phyloP scores from a whole-genome alignment of 1,139 yeast species.

The Yamadazyma diospyri region DNA sequence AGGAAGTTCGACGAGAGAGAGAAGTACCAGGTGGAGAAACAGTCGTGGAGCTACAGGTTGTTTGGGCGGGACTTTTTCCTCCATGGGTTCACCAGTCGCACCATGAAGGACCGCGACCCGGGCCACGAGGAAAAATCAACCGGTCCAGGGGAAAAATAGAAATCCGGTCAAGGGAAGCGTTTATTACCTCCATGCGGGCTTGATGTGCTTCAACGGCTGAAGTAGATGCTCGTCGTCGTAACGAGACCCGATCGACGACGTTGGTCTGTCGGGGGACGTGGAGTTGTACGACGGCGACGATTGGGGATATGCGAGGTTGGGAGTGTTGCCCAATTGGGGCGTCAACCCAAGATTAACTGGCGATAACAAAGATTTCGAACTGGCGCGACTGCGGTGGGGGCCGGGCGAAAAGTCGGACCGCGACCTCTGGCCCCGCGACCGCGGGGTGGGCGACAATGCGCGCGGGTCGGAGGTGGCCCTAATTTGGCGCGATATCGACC shows the following conservation, averaged over 20 bases:
- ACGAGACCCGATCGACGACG: constrained; percentile 33
- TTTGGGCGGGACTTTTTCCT: constrained; percentile 45
- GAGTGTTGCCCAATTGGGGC: constrained; percentile 13
- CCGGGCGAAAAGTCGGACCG: not conserved
- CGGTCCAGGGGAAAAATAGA: not conserved
- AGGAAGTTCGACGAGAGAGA: constrained; percentile 39
- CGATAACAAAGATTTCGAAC: constrained; percentile 8
- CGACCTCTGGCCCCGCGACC: constrained; percentile 4
- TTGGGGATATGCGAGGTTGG: constrained; percentile 13
- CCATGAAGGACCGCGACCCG: constrained; percentile 23
- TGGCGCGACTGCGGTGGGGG: constrained; percentile 1
- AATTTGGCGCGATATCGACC: constrained; percentile 2
- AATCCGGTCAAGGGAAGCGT: not conserved
- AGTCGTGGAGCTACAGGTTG: constrained; percentile 35
- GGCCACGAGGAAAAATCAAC: not conserved
- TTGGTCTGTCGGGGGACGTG: constrained; percentile 35
- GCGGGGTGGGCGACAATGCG: constrained; percentile 4
- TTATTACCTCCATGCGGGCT: constrained; percentile 26
- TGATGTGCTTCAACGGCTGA: constrained; percentile 23
- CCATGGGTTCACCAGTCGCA: constrained; percentile 46
- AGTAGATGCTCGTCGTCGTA: constrained; percentile 32
- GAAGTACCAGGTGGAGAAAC: constrained; percentile 38
- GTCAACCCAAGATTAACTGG: constrained; percentile 9
- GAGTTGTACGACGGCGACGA: constrained; percentile 19
- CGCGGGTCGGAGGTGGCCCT: constrained; percentile 8